Percentiles rank a stretch among this genome's conserved stretches.
phyloP scores from a whole-genome alignment of 257 asterid genomes.

The Fraxinus quadrangulata region DNA sequence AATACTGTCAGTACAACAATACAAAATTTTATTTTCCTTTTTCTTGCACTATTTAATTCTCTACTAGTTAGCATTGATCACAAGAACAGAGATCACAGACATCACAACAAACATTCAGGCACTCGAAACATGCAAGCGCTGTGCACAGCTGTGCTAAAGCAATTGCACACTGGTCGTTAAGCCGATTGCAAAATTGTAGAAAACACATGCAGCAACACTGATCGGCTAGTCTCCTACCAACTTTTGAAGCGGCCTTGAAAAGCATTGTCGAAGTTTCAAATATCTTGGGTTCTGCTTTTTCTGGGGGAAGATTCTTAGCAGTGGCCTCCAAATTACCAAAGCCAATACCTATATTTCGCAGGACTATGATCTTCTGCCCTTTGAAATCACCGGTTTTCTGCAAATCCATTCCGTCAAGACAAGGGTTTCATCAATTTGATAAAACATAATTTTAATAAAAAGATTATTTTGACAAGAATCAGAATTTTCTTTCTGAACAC shows the following conservation, averaged over 20 bases:
- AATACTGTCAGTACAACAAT: no score
- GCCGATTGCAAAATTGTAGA: constrained; percentile 51
- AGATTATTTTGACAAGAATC: neutral
- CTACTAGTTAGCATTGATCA: constrained; percentile 26
- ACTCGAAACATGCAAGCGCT: constrained; percentile 72
- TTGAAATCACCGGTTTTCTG: constrained; percentile 41
- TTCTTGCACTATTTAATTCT: no score
- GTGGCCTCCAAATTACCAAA: constrained; percentile 73
- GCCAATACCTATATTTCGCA: constrained; percentile 58
- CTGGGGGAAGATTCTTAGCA: constrained; percentile 53
- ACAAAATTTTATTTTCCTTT: no score
- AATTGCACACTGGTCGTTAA: constrained; percentile 71
- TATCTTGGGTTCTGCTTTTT: constrained; percentile 62
- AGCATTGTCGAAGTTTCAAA: constrained; percentile 61
- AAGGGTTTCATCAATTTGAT: neutral
- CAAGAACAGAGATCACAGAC: constrained; percentile 70
- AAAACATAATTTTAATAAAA: neutral
- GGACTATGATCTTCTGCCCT: constrained; percentile 37
- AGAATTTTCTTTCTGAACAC: no score
- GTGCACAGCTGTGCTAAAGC: constrained; percentile 70
- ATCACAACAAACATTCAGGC: constrained; percentile 63
- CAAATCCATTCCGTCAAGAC: constrained; percentile 24
- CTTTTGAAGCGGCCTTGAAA: constrained; percentile 51
- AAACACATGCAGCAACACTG: constrained; percentile 79
- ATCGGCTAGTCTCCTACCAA: constrained; percentile 51